Evolutionary conservation across 768 basidiomycete species (phyloP), one percentile per base, ranked within the genome.

Genomic region (Suillus variegatus): DNA sequence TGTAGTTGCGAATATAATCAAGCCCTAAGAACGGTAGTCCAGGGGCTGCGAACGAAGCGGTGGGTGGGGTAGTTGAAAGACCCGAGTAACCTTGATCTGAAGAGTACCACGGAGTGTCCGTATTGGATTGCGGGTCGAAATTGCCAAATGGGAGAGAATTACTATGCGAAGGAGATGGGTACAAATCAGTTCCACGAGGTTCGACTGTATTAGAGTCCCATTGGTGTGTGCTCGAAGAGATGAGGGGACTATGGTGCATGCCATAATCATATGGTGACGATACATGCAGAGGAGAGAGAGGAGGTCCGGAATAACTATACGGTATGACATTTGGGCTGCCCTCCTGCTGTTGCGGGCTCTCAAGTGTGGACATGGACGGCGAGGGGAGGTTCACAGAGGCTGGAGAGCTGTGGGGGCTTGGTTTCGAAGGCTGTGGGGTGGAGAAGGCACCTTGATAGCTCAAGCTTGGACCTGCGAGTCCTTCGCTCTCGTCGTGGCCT

Each of bases 21-120:
- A 94, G 81, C 12, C 92, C 93, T 38, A 87, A 84, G 81, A 94
- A 95, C 1, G 92, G 93, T n/a, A 94, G 80, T 46, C 91, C 91
- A 28, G 88, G 82, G 10, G 86, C 86, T 67, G 88, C 81, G 73
- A 93, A 93, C 5, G 84, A 81, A n/a, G 89, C 76, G 6, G 82
- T 84, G 14, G 88, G 85, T 3, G 89, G 85, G 13, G 87, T 85
- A 13, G 83, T 84, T 6, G 87, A 87, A 40, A 85, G 77, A 6
- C 82, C 82, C 60, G 77, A 61, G 75, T 73, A 70, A 80, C 78
- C 71, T 78, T 70, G 79, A 81, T 69, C 75, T 73, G 68, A 79
- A 81, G 64, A 68, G 57, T 76, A 76, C 76, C 76, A 76, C n/a
- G 68, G 22, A 25, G 82, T 78, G 68, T 85, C 81, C 36, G 83